These are phyloP conservation scores for Ceratocystis destructans DNA, from an alignment of 2,329 filamentous ascomycete genomes.

Conservation along the genomic window DNA sequence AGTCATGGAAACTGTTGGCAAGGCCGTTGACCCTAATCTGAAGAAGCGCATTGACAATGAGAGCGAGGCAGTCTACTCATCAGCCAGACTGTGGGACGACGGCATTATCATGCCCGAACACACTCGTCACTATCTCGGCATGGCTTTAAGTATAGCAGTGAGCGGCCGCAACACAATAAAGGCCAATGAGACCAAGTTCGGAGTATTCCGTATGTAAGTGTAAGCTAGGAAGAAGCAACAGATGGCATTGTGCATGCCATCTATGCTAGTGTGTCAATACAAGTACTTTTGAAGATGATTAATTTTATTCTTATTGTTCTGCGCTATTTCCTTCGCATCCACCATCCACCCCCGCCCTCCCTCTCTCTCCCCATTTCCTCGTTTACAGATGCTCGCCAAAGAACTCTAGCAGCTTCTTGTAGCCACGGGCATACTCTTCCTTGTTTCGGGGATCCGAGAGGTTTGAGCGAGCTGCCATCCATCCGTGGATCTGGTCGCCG, in stretches of 20 bases:
- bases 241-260: not conserved
- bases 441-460: slow-evolving; percentile 43
- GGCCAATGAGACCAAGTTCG: slow-evolving; percentile 54
- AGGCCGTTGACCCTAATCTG: slow-evolving; percentile 58
- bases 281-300: not conserved
- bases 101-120: slow-evolving; percentile 68
- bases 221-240: not conserved
- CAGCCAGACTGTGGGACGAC: slow-evolving; percentile 79
- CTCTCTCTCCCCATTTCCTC: not conserved
- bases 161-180: slow-evolving; percentile 50
- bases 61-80: slow-evolving; percentile 78
- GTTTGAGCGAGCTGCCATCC: slow-evolving; percentile 56
- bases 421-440: slow-evolving; percentile 49
- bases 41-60: slow-evolving; percentile 77
- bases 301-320: not conserved
- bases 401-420: slow-evolving; percentile 45
- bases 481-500: slow-evolving; percentile 53
- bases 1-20: slow-evolving; percentile 90
- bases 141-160: slow-evolving; percentile 59
- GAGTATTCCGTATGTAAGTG: slow-evolving; percentile 64
- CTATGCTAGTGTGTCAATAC: not conserved
- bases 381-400: slow-evolving; percentile 38
- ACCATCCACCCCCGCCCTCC: too few relatives aligned
- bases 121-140: slow-evolving; percentile 56
- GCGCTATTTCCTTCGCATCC: not conserved